These are phyloP conservation scores for Nigrograna mackinnonii DNA, from an alignment of 2,329 filamentous ascomycete genomes.

Conservation along the genomic window DNA sequence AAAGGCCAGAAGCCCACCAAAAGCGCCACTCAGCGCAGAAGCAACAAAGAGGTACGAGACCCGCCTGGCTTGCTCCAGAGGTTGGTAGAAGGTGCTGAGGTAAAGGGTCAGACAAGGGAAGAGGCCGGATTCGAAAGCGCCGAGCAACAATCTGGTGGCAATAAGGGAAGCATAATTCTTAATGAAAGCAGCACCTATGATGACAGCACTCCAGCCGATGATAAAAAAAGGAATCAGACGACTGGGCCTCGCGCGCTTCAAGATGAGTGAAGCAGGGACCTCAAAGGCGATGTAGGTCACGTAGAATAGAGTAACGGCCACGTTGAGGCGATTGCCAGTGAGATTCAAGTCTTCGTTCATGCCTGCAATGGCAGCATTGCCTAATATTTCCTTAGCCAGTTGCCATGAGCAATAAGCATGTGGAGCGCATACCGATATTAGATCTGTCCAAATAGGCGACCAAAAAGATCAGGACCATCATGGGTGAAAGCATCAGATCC, in stretches of 20 bases:
- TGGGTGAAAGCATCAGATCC: not conserved
- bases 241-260: constrained; percentile 46
- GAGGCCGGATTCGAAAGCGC: constrained; percentile 30
- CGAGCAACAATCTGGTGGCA: constrained; percentile 29
- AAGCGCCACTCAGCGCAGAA: constrained; percentile 57
- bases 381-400: not conserved
- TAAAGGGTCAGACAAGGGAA: constrained; percentile 31
- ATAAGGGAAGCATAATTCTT: constrained; percentile 29
- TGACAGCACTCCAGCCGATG: constrained; percentile 58
- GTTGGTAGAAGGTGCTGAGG: constrained; percentile 30
- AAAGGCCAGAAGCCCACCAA: constrained; percentile 57
- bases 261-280: constrained; percentile 34
- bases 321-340: constrained; percentile 52
- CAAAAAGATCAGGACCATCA: constrained; percentile 2
- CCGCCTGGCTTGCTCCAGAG: constrained; percentile 53
- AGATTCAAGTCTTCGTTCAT: constrained; percentile 28
- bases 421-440: constrained; percentile 46
- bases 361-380: constrained; percentile 3
- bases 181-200: constrained; percentile 41
- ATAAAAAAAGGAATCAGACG: constrained; percentile 48
- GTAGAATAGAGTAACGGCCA: constrained; percentile 15
- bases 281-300: constrained; percentile 38
- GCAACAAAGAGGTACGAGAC: constrained; percentile 57
- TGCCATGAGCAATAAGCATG: not conserved
- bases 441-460: constrained; percentile 23